Evolutionary conservation across 192 early-diverging fungal species (phyloP), one percentile per base, ranked within the genome.

Genomic region (Lobosporangium transversale): DNA sequence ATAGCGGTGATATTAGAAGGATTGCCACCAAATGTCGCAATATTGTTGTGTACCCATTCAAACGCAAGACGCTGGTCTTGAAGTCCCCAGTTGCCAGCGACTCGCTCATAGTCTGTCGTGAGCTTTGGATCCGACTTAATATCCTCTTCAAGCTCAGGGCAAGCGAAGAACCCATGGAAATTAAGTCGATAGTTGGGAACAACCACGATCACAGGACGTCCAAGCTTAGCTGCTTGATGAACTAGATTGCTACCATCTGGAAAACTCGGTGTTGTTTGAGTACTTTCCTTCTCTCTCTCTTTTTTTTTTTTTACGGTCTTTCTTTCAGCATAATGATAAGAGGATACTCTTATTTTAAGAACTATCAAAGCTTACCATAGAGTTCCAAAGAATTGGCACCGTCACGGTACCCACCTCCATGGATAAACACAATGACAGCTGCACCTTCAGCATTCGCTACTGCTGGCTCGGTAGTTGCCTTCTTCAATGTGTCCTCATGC

Each of bases 151-250:
- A 80, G 37, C 30, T 71, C 71, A 4, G 63, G 55, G 49, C 58
- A 66, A 15, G 80, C 45, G 24, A 85, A 66, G 51, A 71, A 82
- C 1, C 86, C 86, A 15, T 79, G 54, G 23, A 66, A 62, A 54
- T 85, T 84, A 20, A 86, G 70, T 1, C 86, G 81, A 49, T 88
- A 86, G 62, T 83, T 86, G 53, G 79, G 31, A 4, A 57, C 56
- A 9, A 88, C 84, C n/a, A 88, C 64, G 18, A 86, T 75, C 9
- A 84, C 62, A n/a, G 79, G 79, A 12, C 60, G 58, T 1, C 55
- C 61, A n/a, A 73, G 37, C 12, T 63, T 10, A 18, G 63, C 27
- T 2, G 79, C 66, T 21, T 44, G 37, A 15, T 18, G 27, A 8
- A 80, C 79, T 1, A 80, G 36, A 7, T 63, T 62, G 12, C 24